These are phyloP conservation scores for Chlamydomonas schloesseri DNA, from an alignment of 139 green algal species.

Conservation along the genomic window DNA sequence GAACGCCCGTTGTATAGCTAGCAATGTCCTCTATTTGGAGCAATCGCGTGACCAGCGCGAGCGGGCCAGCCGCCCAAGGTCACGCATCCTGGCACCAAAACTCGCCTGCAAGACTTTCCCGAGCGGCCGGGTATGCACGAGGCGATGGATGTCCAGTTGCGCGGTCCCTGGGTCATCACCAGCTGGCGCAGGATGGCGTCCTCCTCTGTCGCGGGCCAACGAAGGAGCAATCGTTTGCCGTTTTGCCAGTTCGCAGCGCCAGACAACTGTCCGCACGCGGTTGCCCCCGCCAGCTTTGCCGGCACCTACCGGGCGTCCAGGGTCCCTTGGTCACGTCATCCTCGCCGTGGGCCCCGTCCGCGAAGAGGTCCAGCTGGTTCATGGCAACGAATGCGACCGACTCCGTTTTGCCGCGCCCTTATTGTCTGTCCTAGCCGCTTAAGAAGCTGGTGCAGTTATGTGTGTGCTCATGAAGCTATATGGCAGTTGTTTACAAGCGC, in stretches of 20 bases:
- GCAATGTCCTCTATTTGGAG: no score
- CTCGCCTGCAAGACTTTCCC: constrained; percentile 75
- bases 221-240: background rate
- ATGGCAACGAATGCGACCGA: background rate
- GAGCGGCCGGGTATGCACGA: constrained; percentile 66
- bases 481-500: no score
- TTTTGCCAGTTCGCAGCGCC: background rate
- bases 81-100: no score
- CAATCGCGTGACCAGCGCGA: background rate
- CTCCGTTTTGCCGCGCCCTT: background rate
- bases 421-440: no score
- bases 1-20: no score
- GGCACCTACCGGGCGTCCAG: constrained; percentile 25
- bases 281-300: background rate
- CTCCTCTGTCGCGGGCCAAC: constrained; percentile 63
- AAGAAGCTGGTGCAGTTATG: no score
- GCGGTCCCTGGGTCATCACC: constrained; percentile 73
- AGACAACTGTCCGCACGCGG: background rate
- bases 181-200: constrained; percentile 70
- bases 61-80: no score
- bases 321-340: constrained; percentile 37
- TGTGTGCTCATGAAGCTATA: no score
- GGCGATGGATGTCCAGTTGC: constrained; percentile 76
- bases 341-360: constrained; percentile 10
- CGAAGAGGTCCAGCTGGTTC: constrained; percentile 13